Base-by-base conservation (phyloP, 192 early-diverging fungal species). In the Glomus cerebriforme region DNA sequence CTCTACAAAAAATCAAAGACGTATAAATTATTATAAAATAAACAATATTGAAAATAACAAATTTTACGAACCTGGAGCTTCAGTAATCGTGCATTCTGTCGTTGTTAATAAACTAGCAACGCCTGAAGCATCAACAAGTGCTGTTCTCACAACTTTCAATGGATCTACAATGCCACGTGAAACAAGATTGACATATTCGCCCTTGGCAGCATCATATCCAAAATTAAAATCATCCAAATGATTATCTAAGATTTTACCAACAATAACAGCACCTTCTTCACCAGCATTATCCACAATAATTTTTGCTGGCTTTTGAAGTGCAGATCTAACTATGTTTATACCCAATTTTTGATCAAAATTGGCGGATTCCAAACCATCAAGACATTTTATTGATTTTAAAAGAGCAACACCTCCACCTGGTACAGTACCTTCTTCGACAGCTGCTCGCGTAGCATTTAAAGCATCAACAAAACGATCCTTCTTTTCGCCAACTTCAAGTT, bases 341-440 rank as follows among this genome's bases (percentile, higher is more conserved):
- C 98, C 98, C 76, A 99, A 91, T 88, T 95, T 92, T 89, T 99
- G 97, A 87, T 99, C 98, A 96, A 99, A 99, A 94, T 97, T 99
- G 31, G 89, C 95, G 67, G 92, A 91, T 90, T 96, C 94, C 78
- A 98, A 78, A 4, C 78, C 81, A 13, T 92, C 93, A 29, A 99
- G 90, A 80, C 94, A 82, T 85, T 92, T 92, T 82, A 91, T 89
- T 3, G 97, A 92, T 92, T 99, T 99, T 77, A 99, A 89, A 74
- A 99, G 90, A 26, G 97, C 97, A 43, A 94, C 93, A 77, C 98
- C 98, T 83, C 98, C 98, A 74, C 98, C 98, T 13, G 98, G 98
- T 39, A 99, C 93, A 82, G 99, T 98, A 81, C 98, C 98, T 87
- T 98, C 96, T 88, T 98, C 97, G 78, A 99, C 97, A 68, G 98